phyloP scores from a whole-genome alignment of 2,329 filamentous ascomycete genomes.

The Fusarium sp. region DNA sequence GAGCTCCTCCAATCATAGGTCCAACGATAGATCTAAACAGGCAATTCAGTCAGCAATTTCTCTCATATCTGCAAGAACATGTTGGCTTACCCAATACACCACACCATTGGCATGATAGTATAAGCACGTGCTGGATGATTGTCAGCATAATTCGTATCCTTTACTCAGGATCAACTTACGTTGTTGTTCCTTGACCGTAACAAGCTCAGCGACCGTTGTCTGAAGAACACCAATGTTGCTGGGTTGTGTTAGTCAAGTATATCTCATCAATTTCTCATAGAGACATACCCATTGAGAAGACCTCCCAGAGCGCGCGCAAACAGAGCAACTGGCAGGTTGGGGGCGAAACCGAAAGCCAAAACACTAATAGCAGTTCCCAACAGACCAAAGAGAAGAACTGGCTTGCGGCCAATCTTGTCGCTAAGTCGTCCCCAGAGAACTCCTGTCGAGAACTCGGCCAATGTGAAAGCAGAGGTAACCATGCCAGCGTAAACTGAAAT shows the following conservation, averaged over 20 bases:
- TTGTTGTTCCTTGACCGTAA: slow-evolving; percentile 93
- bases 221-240: slow-evolving; percentile 95
- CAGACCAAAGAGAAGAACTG: slow-evolving; percentile 89
- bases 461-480: slow-evolving; percentile 95
- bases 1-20: slow-evolving; percentile 87
- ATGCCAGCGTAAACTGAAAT: slow-evolving; percentile 95
- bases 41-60: slow-evolving; percentile 40
- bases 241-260: slow-evolving; percentile 29
- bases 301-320: slow-evolving; percentile 90
- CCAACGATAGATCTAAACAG: slow-evolving; percentile 83
- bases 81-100: slow-evolving; percentile 83
- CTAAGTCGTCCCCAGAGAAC: slow-evolving; percentile 94
- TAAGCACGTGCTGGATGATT: slow-evolving; percentile 79
- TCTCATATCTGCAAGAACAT: not conserved
- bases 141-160: slow-evolving; percentile 40
- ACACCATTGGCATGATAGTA: slow-evolving; percentile 97
- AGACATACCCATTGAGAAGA: slow-evolving; percentile 84
- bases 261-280: not conserved
- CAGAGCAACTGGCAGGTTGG: slow-evolving; percentile 83
- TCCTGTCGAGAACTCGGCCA: slow-evolving; percentile 93
- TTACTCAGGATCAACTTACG: slow-evolving; percentile 62
- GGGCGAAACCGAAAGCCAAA: slow-evolving; percentile 89
- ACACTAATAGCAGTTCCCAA: slow-evolving; percentile 93
- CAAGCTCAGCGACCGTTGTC: slow-evolving; percentile 93
- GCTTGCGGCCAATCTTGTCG: slow-evolving; percentile 91